These are phyloP conservation scores for Rosa persica DNA, from an alignment of 306 rosid species.

Conservation along the genomic window DNA sequence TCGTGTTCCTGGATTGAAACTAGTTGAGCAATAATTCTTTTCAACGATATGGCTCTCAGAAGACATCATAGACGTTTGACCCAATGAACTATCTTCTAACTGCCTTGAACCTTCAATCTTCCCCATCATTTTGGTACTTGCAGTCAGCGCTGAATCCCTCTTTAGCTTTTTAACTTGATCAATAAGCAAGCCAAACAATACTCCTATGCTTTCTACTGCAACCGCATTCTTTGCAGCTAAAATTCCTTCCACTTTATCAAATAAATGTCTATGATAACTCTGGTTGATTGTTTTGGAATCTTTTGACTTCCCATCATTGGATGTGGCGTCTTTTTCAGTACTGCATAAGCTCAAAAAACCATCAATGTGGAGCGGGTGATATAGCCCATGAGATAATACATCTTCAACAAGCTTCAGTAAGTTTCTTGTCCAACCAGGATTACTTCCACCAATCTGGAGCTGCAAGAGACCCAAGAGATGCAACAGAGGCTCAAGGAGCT, in stretches of 20 bases:
- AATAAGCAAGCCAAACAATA: constrained; percentile 55
- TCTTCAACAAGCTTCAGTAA: constrained; percentile 62
- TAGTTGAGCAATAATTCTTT: constrained; percentile 33
- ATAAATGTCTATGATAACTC: constrained; percentile 88
- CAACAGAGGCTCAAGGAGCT: constrained; percentile 82
- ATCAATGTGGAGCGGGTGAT: constrained; percentile 68
- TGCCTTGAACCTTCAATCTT: constrained; percentile 31
- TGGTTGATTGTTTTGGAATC: constrained; percentile 47
- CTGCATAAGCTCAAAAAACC: constrained; percentile 71
- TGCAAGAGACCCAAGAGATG: constrained; percentile 55
- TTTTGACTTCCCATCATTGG: constrained; percentile 40
- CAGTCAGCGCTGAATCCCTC: constrained; percentile 40
- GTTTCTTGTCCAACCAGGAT: constrained; percentile 41
- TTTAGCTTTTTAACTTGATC: constrained; percentile 53
- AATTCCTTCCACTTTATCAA: constrained; percentile 55
- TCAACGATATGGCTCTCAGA: constrained; percentile 24
- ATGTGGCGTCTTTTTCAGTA: constrained; percentile 46
- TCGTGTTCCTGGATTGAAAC: constrained; percentile 50
- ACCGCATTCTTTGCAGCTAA: constrained; percentile 49
- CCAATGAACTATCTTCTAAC: constrained; percentile 26
- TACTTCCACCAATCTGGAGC: constrained; percentile 39
- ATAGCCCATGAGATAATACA: constrained; percentile 70
- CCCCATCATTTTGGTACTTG: constrained; percentile 35
- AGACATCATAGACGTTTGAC: constrained; percentile 21
- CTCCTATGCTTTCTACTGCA: constrained; percentile 67